Percentiles rank a stretch among this genome's conserved stretches.
phyloP scores from a whole-genome alignment of 2,329 filamentous ascomycete species.

The Aureobasidium sp. region DNA sequence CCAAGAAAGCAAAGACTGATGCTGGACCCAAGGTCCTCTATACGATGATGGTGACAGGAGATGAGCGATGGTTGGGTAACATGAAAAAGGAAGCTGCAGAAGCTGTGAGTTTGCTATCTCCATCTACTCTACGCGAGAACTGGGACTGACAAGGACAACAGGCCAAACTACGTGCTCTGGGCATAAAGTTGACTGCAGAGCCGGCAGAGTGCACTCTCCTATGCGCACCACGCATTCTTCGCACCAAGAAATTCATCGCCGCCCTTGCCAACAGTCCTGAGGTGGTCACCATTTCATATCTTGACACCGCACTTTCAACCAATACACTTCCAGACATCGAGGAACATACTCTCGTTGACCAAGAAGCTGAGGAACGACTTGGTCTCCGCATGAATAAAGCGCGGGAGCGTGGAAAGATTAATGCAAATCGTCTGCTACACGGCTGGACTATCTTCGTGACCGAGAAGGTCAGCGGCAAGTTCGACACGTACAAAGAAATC shows the following conservation, averaged over 20 bases:
- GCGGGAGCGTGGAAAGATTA: conserved; percentile 62
- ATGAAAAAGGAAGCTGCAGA: conserved; percentile 70
- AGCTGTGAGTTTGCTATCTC: conserved; percentile 52
- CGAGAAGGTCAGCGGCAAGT: conserved; percentile 68
- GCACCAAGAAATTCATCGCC: conserved; percentile 89
- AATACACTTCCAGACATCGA: conserved; percentile 55
- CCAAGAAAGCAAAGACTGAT: conserved; percentile 42
- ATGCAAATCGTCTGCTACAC: conserved; percentile 67
- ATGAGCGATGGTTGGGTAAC: conserved; percentile 71
- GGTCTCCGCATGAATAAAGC: conserved; percentile 62
- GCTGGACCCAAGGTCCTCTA: conserved; percentile 56
- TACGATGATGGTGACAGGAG: conserved; percentile 75
- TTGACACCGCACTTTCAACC: conserved; percentile 67
- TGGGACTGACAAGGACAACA: conserved; percentile 29
- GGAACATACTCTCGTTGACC: conserved; percentile 63
- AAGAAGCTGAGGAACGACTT: conserved; percentile 63
- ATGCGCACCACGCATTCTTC: conserved; percentile 76
- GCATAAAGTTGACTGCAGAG: conserved; percentile 74
- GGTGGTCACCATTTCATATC: conserved; percentile 69
- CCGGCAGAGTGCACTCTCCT: conserved; percentile 73
- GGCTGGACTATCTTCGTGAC: conserved; percentile 80
- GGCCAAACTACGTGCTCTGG: conserved; percentile 74
- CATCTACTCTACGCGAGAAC: neutral
- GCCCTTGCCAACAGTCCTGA: conserved; percentile 74
- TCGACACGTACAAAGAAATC: conserved; percentile 78